Evolutionary conservation across 2,329 filamentous ascomycete genomes (phyloP), one percentile per base, ranked within the genome.

Genomic region (Trichoderma sp.): DNA sequence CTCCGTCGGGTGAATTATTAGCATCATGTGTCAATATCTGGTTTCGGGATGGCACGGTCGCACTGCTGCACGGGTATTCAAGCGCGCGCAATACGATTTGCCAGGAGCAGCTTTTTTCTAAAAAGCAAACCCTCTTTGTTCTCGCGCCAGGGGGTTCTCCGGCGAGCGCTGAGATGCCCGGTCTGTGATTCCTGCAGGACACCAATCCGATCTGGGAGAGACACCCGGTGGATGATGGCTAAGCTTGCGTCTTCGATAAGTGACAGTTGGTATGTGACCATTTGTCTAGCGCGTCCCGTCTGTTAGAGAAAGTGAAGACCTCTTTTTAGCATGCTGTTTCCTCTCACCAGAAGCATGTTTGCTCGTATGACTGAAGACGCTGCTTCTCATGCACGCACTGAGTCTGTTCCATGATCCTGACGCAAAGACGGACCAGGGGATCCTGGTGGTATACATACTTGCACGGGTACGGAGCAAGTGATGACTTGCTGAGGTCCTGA

Each of bases 11-110:
- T 71, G 65, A 76, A 75, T 75, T 76, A 72, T 63, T 72, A 76
- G 60, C 33, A 71, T 78, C 79, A 80, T 81, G 79, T 77, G 78
- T 77, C 74, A 76, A 77, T 67, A 79, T 78, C 77, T 79, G 75
- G 69, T 78, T 80, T 78, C 79, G 79, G 80, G 80, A 83, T 81
- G 81, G 75, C 77, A 82, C 79, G 77, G 81, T 83, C 76, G 75
- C 80, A 82, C 79, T 77, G 75, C 68, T 74, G 24, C 45, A 63
- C 69, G 75, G 75, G 75, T 59, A 24, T 24, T 31, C 35, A 38
- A 62, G 45, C 50, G 71, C 62, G 50, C 41, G 71, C 41, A 38
- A 73, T 56, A 29, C 73, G 41, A 75, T 75, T 69, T 63, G 45
- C 73, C 24, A 41, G 21, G 31, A 38, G 18, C 33, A 56, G 24